These are phyloP conservation scores for Saturnispora galanensis DNA, from an alignment of 805 yeast species.

Conservation along the genomic window DNA sequence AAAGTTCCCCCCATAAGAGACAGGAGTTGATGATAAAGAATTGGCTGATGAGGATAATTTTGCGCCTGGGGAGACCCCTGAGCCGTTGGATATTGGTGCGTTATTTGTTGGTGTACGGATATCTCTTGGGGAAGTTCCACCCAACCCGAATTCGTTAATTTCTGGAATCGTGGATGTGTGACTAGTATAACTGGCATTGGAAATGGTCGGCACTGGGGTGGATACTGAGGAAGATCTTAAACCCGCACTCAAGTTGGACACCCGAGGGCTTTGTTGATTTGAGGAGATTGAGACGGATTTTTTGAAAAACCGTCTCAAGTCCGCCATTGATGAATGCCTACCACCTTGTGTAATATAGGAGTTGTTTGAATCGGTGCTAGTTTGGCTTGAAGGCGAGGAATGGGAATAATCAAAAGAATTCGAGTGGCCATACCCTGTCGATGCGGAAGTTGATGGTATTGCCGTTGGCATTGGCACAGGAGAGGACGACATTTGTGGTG, in stretches of 20 bases:
- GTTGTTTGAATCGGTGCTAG: slow-evolving; percentile 20
- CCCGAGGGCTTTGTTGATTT: slow-evolving; percentile 20
- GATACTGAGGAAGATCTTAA: slow-evolving; percentile 19
- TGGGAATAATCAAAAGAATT: slow-evolving; percentile 11
- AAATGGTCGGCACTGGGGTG: slow-evolving; percentile 12
- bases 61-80: slow-evolving; percentile 8
- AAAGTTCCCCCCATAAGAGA: slow-evolving; percentile 30
- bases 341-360: slow-evolving; percentile 28
- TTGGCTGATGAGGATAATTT: slow-evolving; percentile 11
- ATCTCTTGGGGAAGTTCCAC: slow-evolving; percentile 10
- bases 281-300: slow-evolving; percentile 25
- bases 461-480: slow-evolving; percentile 14
- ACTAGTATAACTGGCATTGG: slow-evolving; percentile 9
- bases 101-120: slow-evolving; percentile 8
- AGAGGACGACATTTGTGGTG: slow-evolving; percentile 20
- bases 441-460: slow-evolving; percentile 3
- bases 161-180: neutral
- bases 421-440: neutral
- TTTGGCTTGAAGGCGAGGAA: slow-evolving; percentile 24
- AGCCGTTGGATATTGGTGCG: slow-evolving; percentile 9
- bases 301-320: slow-evolving; percentile 63
- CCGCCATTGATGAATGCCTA: slow-evolving; percentile 72
- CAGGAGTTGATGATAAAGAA: slow-evolving; percentile 8
- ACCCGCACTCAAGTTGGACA: slow-evolving; percentile 29
- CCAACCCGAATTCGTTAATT: slow-evolving; percentile 1